phyloP scores from a whole-genome alignment of 2,329 filamentous ascomycete species.

The Fusarium sublunatum region DNA sequence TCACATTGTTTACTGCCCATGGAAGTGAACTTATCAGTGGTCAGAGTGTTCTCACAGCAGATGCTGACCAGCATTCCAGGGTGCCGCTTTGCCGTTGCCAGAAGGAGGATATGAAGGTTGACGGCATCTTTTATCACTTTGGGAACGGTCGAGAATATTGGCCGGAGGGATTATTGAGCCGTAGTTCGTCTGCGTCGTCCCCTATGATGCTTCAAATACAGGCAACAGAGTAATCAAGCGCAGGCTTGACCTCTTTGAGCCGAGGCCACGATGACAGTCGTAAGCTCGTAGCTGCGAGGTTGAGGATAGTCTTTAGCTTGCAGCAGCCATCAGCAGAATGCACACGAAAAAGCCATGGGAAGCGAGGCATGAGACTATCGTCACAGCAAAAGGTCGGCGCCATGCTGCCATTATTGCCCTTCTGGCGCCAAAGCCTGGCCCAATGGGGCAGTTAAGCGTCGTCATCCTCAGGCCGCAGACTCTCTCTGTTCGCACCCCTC shows the following conservation, averaged over 20 bases:
- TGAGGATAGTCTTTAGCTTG: conserved; percentile 21
- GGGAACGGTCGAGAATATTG: conserved; percentile 11
- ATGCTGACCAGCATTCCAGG: conserved; percentile 24
- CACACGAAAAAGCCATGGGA: conserved; percentile 31
- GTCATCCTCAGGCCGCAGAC: conserved; percentile 49
- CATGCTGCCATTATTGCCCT: conserved; percentile 38
- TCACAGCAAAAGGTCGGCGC: conserved; percentile 6
- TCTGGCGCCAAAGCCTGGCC: conserved; percentile 31
- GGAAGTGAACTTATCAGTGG: conserved; percentile 1
- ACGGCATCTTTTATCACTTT: conserved; percentile 13
- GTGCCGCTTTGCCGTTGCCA: conserved; percentile 35
- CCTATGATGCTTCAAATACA: conserved; percentile 12
- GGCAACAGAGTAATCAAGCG: conserved; percentile 38
- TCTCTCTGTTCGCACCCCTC: conserved; percentile 17
- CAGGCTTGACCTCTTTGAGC: conserved; percentile 44
- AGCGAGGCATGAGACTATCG: conserved; percentile 19
- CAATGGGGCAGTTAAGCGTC: conserved; percentile 47
- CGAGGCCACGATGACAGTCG: conserved; percentile 44
- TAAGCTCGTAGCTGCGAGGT: conserved; percentile 40
- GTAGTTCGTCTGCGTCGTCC: conserved; percentile 19
- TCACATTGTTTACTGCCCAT: conserved; percentile 22
- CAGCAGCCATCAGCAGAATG: conserved; percentile 19
- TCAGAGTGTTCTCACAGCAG: conserved; percentile 9
- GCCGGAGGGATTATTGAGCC: conserved; percentile 26
- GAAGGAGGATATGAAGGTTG: conserved; percentile 6